Percentiles rank a stretch among this genome's conserved stretches.
Conservation (phyloP, 306 rosid species). For the Prunus mume region DNA sequence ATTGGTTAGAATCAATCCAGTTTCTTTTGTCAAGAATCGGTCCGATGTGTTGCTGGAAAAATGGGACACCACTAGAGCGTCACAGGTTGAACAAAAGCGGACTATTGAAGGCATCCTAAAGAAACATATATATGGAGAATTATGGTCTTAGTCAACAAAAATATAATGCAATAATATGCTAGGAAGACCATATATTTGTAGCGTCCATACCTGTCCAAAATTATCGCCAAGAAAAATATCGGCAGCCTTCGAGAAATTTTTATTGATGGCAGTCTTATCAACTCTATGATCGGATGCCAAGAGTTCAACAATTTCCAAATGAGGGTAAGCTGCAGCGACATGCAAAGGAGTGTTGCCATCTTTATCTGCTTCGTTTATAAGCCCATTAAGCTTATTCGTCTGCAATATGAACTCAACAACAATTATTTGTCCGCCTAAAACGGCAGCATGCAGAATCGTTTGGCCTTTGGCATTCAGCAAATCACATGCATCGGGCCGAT, state of each 20-base stretch:
- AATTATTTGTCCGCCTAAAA: neutral
- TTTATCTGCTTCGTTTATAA: constrained; percentile 2
- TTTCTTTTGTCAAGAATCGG: too few species aligned
- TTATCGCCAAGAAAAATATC: neutral
- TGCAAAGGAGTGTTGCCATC: constrained; percentile 20
- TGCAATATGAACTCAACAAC: neutral
- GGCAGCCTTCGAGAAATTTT: neutral
- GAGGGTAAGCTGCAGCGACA: neutral
- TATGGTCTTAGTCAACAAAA: too few species aligned
- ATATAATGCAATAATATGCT: too few species aligned
- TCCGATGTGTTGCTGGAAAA: too few species aligned
- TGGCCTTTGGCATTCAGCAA: neutral
- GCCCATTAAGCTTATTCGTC: neutral
- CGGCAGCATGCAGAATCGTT: constrained; percentile 11
- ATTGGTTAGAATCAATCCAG: too few species aligned
- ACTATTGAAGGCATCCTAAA: too few species aligned
- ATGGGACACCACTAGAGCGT: too few species aligned
- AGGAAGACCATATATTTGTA: too few species aligned
- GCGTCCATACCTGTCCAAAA: too few species aligned
- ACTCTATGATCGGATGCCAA: neutral
- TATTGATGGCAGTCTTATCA: neutral
- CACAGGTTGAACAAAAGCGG: too few species aligned
- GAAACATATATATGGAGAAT: too few species aligned
- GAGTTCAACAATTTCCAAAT: neutral
- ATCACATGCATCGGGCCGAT: constrained; percentile 14